Evolutionary conservation across 371 early-diverging fungal genomes (phyloP).

Genomic region (Apophysomyces sp.): DNA sequence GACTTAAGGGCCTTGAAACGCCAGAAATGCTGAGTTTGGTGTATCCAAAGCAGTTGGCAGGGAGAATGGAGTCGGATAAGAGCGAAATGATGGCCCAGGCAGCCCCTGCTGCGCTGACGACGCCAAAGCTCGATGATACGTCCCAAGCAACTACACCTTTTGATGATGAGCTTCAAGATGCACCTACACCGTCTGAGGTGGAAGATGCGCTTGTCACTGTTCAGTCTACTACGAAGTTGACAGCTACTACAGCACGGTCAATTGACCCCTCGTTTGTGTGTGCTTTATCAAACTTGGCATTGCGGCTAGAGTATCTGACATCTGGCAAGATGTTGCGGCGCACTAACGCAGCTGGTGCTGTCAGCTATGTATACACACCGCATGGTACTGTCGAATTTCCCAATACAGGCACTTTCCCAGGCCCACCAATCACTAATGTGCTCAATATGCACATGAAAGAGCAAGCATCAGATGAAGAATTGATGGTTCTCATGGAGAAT

Average conservation of each 20-base stretch:
- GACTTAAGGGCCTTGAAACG: conserved; percentile 90
- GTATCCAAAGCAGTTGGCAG: conserved; percentile 60
- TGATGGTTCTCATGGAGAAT: conserved; percentile 56
- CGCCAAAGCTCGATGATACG: background rate
- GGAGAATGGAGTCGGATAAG: conserved; percentile 45
- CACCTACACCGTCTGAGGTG: conserved; percentile 78
- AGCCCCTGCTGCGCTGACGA: background rate
- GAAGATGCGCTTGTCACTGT: conserved; percentile 72
- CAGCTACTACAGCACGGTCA: conserved; percentile 8
- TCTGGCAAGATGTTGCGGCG: conserved; percentile 19
- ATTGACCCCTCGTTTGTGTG: conserved; percentile 46
- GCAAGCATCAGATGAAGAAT: conserved; percentile 56
- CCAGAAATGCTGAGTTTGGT: conserved; percentile 82
- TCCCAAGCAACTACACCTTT: background rate
- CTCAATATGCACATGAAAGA: background rate
- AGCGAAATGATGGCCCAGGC: conserved; percentile 19
- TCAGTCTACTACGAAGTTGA: conserved; percentile 2
- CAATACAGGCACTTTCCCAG: background rate
- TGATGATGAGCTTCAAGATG: background rate
- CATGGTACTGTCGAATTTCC: background rate
- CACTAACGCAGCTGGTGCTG: background rate
- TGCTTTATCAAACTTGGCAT: conserved; percentile 43
- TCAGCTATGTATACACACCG: background rate
- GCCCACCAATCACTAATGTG: background rate
- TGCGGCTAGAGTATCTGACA: conserved; percentile 57